Conservation (phyloP, 148 eudicot genomes). For the Cornus kousa region DNA sequence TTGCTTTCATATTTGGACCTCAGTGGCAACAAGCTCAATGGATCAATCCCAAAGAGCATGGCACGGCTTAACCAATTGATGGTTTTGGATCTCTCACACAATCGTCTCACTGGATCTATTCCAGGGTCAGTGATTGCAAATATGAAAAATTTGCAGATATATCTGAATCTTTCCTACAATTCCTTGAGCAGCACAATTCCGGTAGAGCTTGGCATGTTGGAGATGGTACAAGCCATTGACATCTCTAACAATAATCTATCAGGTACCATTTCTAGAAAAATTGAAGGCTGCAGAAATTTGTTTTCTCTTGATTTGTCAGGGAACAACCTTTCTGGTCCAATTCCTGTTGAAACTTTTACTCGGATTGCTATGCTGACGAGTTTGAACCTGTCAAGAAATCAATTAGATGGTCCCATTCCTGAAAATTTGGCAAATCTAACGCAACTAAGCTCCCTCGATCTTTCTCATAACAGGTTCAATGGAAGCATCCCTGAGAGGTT, state of each 20-base stretch:
- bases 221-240: conserved; percentile 81
- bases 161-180: conserved; percentile 67
- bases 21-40: conserved; percentile 64
- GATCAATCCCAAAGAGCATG: conserved; percentile 53
- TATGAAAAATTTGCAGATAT: conserved; percentile 55
- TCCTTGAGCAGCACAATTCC: conserved; percentile 53
- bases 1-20: conserved; percentile 59
- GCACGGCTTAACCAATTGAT: conserved; percentile 39
- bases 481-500: conserved; percentile 64
- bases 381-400: conserved; percentile 69
- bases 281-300: conserved; percentile 68
- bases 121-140: conserved; percentile 48
- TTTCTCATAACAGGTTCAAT: conserved; percentile 56
- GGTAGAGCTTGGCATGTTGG: conserved; percentile 55
- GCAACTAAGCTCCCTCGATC: conserved; percentile 51
- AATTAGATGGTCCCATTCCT: conserved; percentile 59
- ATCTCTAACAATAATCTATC: conserved; percentile 71
- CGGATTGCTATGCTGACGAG: conserved; percentile 35
- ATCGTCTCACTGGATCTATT: conserved; percentile 57
- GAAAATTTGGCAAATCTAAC: conserved; percentile 39
- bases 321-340: conserved; percentile 53
- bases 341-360: conserved; percentile 35
- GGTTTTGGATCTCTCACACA: conserved; percentile 65
- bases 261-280: conserved; percentile 54
- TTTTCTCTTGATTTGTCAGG: conserved; percentile 59